Conservation (phyloP, 2,329 filamentous ascomycete genomes). For the Pseudonectria foliicola region DNA sequence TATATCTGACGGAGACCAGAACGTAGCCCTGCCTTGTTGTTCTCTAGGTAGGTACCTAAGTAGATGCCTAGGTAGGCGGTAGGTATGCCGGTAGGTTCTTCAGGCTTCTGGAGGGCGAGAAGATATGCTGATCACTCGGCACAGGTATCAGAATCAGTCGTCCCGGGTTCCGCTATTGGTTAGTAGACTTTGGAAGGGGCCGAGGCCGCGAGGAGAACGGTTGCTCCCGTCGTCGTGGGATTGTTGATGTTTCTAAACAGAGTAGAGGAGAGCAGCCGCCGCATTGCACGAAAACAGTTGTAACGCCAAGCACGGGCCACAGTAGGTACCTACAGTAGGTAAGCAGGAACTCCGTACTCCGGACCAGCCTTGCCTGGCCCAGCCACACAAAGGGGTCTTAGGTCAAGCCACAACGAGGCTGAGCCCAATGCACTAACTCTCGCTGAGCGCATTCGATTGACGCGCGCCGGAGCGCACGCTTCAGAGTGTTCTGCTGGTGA, state of each 20-base stretch:
- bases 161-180: constrained; percentile 16
- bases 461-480: constrained; percentile 17
- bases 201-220: constrained; percentile 24
- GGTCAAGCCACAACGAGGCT: constrained; percentile 1
- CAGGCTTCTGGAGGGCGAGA: not conserved
- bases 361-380: not conserved
- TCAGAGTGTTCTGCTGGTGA: constrained; percentile 7
- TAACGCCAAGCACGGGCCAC: constrained; percentile 15
- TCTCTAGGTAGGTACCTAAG: too few relatives aligned
- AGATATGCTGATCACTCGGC: too few relatives aligned
- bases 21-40: too few relatives aligned
- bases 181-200: constrained; percentile 25
- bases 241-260: constrained; percentile 26
- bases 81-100: not conserved
- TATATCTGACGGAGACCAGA: not conserved
- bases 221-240: constrained; percentile 20
- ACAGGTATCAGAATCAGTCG: too few relatives aligned
- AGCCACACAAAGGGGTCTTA: constrained; percentile 13
- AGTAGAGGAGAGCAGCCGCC: constrained; percentile 11
- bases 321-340: constrained; percentile 3
- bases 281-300: constrained; percentile 20
- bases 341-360: constrained; percentile 10
- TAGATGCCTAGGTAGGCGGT: too few relatives aligned
- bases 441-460: constrained; percentile 14
- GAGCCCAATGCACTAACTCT: constrained; percentile 10